Base-by-base conservation (phyloP, 1,139 yeast genomes). In the Scheffersomyces quercinus region DNA sequence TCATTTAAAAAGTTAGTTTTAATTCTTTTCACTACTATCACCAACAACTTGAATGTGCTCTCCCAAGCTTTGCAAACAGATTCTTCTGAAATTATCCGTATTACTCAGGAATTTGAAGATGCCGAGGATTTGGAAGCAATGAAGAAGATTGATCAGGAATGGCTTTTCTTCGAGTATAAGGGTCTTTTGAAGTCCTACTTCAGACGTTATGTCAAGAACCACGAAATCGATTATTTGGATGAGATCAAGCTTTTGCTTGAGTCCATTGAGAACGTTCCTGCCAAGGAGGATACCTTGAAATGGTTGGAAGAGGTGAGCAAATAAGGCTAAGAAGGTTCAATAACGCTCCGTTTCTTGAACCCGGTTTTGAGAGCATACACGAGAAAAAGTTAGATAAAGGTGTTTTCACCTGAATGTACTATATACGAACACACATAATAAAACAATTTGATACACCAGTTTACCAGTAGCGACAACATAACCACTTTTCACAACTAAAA, bases 121-220 rank as follows among this genome's bases (percentile, higher is more conserved):
- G 44, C 48, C 12, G 59, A 59, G 6, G 60, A 66, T 42, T 24
- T 40, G 3, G 65, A 58, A n/a, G 41, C 55, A 24, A 57, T 62
- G 56, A 35, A 38, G 5, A 60, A 53, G 28, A 61, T 66, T 31
- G 77, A 74, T 52, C 49, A 56, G 34, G 73, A 72, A 51, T 74
- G 79, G 78, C 58, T 73, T 32, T 67, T 64, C 49, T 73, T 67
- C 53, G 79, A 74, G 43, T 74, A 73, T 56, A 55, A 65, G 42
- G 77, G 77, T 1, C 62, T 74, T 48, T 61, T 72, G 51, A 73
- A 73, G 54, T 62, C 72, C 15, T 70, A 69, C 47, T 60, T 69
- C 36, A 61, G 79, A 53, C 66, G 62, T 47, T 67, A 57, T 43
- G 48, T 58, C 46, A 54, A 53, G 42, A 51, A 51, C 39, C 50